Evolutionary conservation across 805 yeast species (phyloP), one percentile per base, ranked within the genome.

Genomic region (Candida maesae): DNA sequence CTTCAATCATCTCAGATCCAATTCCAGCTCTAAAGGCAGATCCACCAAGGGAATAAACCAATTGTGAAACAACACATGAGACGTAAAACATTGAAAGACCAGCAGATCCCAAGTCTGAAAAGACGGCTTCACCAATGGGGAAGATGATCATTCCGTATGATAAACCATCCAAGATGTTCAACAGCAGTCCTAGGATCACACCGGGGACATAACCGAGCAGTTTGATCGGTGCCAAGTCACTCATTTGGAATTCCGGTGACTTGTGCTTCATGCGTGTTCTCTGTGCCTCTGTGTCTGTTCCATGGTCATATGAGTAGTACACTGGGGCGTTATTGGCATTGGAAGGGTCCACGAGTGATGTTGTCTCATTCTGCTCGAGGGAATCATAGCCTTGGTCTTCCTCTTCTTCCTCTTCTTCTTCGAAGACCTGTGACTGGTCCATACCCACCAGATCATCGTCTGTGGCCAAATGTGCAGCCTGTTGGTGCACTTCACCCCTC

Each of bases 1-100:
- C 88, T 61, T 93, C 99, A 50, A 93, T 93, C 99, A 93, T 93
- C 65, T 93, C 98, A 4, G 96, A 85, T 1, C 99, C 99, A 33
- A 91, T 79, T n/a, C 95, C 96, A 2, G 89, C 74, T 46, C 78
- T 79, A 66, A 93, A 91, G 8, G 86, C 84, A 13, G 96, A 86
- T 1, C 95, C 95, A 13, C 99, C 99, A 18, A 86, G 63, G 0
- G 97, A 89, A 58, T 78, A 90, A 6, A 88, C 85, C 48, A 89
- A 65, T 61, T 93, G 99, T 0, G 95, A 84, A 1, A 91, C 75
- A n/a, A 93, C 74, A 24, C 96, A 85, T 5, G 95, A 85, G 30
- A 91, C 77, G 63, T 93, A 93, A 62, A 93, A 93, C 93, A 93
- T 85, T 2, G 97, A 84, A 31, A 93, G 60, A 0, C 99, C 99